Conservation (phyloP, 441 rosid genomes). For the Pelargonium australe region DNA sequence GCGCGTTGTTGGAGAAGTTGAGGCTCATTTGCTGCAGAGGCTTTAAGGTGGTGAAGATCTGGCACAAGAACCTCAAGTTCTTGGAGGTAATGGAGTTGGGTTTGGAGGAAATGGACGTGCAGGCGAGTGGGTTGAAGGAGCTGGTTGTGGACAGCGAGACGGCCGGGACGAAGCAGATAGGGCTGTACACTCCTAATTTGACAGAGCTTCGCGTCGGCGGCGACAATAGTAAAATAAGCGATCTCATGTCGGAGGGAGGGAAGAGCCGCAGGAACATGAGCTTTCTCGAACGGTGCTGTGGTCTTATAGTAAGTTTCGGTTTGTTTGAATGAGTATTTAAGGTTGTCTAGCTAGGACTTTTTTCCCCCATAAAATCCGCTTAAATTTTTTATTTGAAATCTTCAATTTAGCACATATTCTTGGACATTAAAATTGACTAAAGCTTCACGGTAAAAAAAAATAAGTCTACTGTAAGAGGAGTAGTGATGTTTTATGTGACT, state of each 20-base stretch:
- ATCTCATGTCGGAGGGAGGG: not conserved
- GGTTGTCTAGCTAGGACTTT: no score
- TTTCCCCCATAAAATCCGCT: no score
- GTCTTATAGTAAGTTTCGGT: slow-evolving; percentile 10
- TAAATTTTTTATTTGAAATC: no score
- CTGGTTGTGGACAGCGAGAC: slow-evolving; percentile 1
- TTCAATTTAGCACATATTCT: no score
- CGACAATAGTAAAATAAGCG: not conserved
- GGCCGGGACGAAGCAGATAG: not conserved
- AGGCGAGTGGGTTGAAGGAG: not conserved
- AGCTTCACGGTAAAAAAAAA: no score
- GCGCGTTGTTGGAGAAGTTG: slow-evolving; percentile 9
- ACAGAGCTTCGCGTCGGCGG: slow-evolving; percentile 2
- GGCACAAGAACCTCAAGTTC: not conserved
- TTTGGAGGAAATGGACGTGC: not conserved
- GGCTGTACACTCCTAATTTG: slow-evolving; percentile 7
- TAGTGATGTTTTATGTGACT: no score
- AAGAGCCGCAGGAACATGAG: not conserved
- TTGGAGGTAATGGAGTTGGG: slow-evolving; percentile 2
- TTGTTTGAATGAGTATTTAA: no score
- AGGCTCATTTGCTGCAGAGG: not conserved
- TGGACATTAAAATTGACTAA: no score
- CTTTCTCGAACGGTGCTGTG: slow-evolving; percentile 11
- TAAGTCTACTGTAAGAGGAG: no score
- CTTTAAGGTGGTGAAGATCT: not conserved